These are phyloP conservation scores for Neurospora tetraspora DNA, from an alignment of 495 filamentous ascomycete species.

Conservation along the genomic window DNA sequence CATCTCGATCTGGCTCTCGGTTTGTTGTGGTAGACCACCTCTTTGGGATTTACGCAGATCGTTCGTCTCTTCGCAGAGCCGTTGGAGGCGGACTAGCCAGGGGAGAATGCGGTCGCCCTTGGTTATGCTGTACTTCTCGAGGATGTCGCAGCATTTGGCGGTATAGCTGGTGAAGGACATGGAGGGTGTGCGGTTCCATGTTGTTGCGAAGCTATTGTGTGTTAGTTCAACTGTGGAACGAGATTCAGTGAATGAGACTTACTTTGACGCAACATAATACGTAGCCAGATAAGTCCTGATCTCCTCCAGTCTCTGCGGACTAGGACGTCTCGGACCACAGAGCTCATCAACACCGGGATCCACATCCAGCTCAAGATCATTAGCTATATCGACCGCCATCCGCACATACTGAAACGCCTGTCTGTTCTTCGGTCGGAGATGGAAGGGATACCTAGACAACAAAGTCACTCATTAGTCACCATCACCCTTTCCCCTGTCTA, in stretches of 20 bases:
- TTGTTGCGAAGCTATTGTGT: conserved; percentile 17
- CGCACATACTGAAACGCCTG: conserved; percentile 34
- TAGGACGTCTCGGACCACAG: background rate
- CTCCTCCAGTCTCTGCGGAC: conserved; percentile 18
- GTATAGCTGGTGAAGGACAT: conserved; percentile 25
- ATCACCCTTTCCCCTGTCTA: background rate
- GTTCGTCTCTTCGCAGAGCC: conserved; percentile 27
- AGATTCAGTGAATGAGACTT: conserved; percentile 1
- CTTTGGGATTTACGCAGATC: conserved; percentile 17
- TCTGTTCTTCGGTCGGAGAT: conserved; percentile 36
- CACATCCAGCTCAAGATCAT: conserved; percentile 31
- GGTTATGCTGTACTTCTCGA: conserved; percentile 20
- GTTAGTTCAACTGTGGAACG: background rate
- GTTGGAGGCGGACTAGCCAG: conserved; percentile 32
- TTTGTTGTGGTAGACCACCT: conserved; percentile 11
- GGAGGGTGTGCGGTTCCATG: conserved; percentile 20
- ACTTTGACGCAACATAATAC: conserved; percentile 30
- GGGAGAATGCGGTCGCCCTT: conserved; percentile 28
- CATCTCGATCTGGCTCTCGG: conserved; percentile 28
- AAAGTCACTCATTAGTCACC: background rate
- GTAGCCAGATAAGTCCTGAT: conserved; percentile 31
- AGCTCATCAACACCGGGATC: conserved; percentile 14
- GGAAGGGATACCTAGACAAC: conserved; percentile 34
- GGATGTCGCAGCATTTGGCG: conserved; percentile 22
- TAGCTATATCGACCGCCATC: conserved; percentile 37